phyloP scores from a whole-genome alignment of 2,329 filamentous ascomycete species.

The Bipolaris cookei region DNA sequence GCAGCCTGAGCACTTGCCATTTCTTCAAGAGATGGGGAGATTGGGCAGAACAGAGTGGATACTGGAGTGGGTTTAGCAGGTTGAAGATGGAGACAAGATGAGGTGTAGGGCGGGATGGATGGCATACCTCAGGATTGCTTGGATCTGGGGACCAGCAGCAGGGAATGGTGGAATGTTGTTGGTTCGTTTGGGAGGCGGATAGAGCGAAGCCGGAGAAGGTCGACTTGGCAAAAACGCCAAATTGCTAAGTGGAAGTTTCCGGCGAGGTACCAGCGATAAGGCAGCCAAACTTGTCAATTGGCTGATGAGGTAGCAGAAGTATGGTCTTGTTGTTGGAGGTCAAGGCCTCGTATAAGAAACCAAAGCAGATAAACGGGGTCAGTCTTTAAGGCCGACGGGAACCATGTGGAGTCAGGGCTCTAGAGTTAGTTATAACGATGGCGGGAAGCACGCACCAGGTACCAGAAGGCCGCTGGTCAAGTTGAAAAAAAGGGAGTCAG shows the following conservation, averaged over 20 bases:
- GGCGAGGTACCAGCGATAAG: slow-evolving; percentile 22
- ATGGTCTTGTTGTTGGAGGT: slow-evolving; percentile 19
- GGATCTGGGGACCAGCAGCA: slow-evolving; percentile 10
- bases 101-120: not conserved
- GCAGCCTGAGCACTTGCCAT: slow-evolving; percentile 35
- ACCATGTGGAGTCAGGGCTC: slow-evolving; percentile 39
- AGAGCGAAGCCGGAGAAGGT: slow-evolving; percentile 37
- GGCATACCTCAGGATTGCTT: slow-evolving; percentile 12
- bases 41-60: slow-evolving; percentile 4
- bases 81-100: not conserved
- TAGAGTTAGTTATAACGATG: slow-evolving; percentile 34
- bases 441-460: slow-evolving; percentile 46
- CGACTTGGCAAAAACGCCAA: slow-evolving; percentile 38
- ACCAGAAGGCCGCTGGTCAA: slow-evolving; percentile 33
- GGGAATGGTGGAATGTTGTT: slow-evolving; percentile 30
- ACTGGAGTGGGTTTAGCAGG: slow-evolving; percentile 9
- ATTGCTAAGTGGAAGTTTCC: slow-evolving; percentile 28
- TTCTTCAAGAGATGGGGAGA: not conserved
- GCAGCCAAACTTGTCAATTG: slow-evolving; percentile 10
- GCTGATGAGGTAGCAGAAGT: slow-evolving; percentile 11
- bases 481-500: slow-evolving; percentile 32
- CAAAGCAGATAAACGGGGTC: slow-evolving; percentile 20
- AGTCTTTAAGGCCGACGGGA: slow-evolving; percentile 28
- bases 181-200: slow-evolving; percentile 26
- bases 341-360: slow-evolving; percentile 20